Percentiles rank a stretch among this genome's conserved stretches.
Evolutionary conservation across 495 filamentous ascomycete genomes (phyloP).

Genomic region (Cercophora scortea): DNA sequence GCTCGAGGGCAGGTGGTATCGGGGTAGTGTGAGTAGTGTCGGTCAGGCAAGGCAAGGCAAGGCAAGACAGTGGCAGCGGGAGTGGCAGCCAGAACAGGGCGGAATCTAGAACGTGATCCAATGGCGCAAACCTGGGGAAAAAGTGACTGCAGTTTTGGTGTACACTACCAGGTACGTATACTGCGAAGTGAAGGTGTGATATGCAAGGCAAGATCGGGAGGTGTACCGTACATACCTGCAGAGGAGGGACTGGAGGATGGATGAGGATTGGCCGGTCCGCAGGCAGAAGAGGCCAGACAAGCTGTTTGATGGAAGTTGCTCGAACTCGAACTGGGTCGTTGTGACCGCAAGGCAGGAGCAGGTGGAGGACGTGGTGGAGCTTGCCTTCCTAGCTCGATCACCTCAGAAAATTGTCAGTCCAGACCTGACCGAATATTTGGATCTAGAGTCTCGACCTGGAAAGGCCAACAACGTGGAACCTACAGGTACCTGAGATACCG

Average conservation of each 20-base stretch:
- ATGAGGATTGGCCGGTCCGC: not conserved
- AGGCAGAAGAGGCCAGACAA: conserved; percentile 1
- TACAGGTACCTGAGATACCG: no score
- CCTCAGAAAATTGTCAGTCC: no score
- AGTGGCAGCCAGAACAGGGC: conserved; percentile 9
- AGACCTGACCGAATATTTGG: no score
- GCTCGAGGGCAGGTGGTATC: no score
- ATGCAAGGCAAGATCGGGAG: not conserved
- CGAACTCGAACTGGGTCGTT: not conserved
- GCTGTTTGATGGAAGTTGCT: not conserved
- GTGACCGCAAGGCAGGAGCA: no score
- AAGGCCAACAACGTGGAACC: no score
- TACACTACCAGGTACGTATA: no score
- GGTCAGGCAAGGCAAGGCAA: not conserved
- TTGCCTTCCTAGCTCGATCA: no score
- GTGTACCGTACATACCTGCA: conserved; percentile 4
- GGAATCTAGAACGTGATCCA: conserved; percentile 4
- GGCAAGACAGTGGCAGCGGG: conserved; percentile 2
- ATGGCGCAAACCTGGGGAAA: conserved; percentile 5
- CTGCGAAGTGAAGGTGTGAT: no score
- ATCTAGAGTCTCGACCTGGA: no score
- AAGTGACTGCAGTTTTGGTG: not conserved
- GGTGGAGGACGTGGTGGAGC: no score
- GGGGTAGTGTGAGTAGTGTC: no score
- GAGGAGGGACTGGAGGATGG: not conserved